These are phyloP conservation scores for Fraxinus americana DNA, from an alignment of 257 asterid genomes.

Conservation along the genomic window DNA sequence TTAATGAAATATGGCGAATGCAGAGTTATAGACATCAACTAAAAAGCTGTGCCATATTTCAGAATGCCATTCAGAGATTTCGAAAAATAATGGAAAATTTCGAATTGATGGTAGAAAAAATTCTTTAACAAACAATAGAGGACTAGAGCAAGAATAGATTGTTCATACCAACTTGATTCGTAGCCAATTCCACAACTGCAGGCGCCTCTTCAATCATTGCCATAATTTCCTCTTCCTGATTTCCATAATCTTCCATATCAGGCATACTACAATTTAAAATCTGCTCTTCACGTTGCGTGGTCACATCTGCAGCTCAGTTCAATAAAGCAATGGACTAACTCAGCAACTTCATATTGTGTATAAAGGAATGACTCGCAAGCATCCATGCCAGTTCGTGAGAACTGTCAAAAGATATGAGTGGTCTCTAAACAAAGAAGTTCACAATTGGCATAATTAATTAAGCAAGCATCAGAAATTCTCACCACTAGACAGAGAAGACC, in stretches of 20 bases:
- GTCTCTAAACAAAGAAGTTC: neutral
- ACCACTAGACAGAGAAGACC: slow-evolving; percentile 11
- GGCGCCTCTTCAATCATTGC: slow-evolving; percentile 69
- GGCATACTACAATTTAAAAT: slow-evolving; percentile 47
- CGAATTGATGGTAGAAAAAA: neutral
- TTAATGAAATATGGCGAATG: neutral
- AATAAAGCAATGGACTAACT: slow-evolving; percentile 23
- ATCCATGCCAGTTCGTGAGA: slow-evolving; percentile 8
- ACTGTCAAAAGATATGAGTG: slow-evolving; percentile 6
- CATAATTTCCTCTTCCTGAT: slow-evolving; percentile 65
- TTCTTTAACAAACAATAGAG: slow-evolving; percentile 16
- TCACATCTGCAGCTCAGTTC: slow-evolving; percentile 39
- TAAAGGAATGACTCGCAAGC: slow-evolving; percentile 6
- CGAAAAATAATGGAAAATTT: neutral
- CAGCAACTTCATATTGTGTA: slow-evolving; percentile 9
- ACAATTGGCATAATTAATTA: neutral
- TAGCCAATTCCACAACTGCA: slow-evolving; percentile 31
- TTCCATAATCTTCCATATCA: slow-evolving; percentile 67
- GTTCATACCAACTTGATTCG: slow-evolving; percentile 38
- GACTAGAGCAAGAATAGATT: slow-evolving; percentile 15
- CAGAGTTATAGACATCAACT: neutral
- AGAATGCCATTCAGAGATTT: neutral
- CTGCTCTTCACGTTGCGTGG: slow-evolving; percentile 62
- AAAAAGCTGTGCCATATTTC: slow-evolving; percentile 10
- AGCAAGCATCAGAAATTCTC: slow-evolving; percentile 5